phyloP scores from a whole-genome alignment of 2,329 filamentous ascomycete genomes.

The Fusarium metavorans region DNA sequence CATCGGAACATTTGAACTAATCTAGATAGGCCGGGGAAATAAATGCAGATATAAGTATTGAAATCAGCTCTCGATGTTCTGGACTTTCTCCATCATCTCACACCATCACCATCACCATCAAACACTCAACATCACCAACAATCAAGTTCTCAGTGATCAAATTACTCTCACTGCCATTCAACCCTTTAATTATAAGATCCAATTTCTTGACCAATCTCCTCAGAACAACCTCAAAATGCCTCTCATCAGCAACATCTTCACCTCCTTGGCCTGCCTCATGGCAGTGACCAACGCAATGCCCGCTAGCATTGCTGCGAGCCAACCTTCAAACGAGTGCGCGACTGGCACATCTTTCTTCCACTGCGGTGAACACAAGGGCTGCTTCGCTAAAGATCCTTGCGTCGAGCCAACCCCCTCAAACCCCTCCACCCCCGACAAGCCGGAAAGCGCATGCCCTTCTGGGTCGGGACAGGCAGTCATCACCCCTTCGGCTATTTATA shows the following conservation, averaged over 20 bases:
- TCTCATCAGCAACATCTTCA: slow-evolving; percentile 7
- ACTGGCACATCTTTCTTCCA: slow-evolving; percentile 11
- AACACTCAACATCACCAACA: neutral
- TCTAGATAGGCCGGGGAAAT: neutral
- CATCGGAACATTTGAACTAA: neutral
- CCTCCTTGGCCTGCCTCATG: slow-evolving; percentile 9
- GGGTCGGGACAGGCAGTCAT: neutral
- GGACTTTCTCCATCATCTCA: neutral
- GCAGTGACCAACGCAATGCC: slow-evolving; percentile 16
- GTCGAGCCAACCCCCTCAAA: neutral
- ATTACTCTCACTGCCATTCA: neutral
- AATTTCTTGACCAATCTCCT: neutral
- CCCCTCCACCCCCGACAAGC: neutral
- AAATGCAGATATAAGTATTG: neutral
- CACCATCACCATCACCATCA: neutral
- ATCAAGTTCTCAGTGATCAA: neutral
- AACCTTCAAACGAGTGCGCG: slow-evolving; percentile 11
- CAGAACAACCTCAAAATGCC: slow-evolving; percentile 10
- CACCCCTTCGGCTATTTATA: slow-evolving; percentile 1
- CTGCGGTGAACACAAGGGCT: slow-evolving; percentile 5
- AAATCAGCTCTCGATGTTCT: neutral
- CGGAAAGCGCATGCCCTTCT: neutral
- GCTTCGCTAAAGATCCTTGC: slow-evolving; percentile 19
- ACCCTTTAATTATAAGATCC: neutral
- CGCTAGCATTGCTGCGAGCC: neutral